Conservation (phyloP, 2,329 filamentous ascomycete genomes). For the Colletotrichum musicola region DNA sequence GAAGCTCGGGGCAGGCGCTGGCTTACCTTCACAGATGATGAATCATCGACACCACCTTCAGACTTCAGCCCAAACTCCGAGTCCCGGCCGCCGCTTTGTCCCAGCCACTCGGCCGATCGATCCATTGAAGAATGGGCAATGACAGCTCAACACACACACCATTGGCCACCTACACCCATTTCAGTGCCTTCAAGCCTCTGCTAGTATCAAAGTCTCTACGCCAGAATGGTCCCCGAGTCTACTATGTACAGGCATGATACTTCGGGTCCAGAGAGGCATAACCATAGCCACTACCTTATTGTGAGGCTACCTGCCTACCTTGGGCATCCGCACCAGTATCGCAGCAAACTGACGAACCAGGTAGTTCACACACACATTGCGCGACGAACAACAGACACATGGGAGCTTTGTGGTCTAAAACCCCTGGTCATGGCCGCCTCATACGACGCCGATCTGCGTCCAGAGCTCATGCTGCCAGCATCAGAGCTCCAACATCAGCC, state of each 20-base stretch:
- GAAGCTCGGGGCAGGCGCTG: conserved; percentile 17
- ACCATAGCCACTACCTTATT: no score
- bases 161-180: not conserved
- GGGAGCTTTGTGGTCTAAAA: conserved; percentile 7
- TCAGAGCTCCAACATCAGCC: conserved; percentile 18
- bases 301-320: no score
- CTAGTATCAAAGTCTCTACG: no score
- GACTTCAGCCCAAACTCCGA: not conserved
- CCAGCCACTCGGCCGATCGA: conserved; percentile 20
- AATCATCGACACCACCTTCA: conserved; percentile 33
- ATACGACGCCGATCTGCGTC: conserved; percentile 20
- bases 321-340: no score
- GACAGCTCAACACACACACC: conserved; percentile 2
- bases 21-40: conserved; percentile 22
- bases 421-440: conserved; percentile 26
- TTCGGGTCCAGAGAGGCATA: no score
- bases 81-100: not conserved
- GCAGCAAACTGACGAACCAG: no score
- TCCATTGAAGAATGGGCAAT: not conserved
- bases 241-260: no score
- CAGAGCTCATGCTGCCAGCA: conserved; percentile 7
- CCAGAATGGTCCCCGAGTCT: no score
- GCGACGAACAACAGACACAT: not conserved
- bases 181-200: no score
- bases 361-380: no score